These are phyloP conservation scores for Ascocoryne sarcoides DNA, from an alignment of 2,329 filamentous ascomycete genomes.

Conservation along the genomic window DNA sequence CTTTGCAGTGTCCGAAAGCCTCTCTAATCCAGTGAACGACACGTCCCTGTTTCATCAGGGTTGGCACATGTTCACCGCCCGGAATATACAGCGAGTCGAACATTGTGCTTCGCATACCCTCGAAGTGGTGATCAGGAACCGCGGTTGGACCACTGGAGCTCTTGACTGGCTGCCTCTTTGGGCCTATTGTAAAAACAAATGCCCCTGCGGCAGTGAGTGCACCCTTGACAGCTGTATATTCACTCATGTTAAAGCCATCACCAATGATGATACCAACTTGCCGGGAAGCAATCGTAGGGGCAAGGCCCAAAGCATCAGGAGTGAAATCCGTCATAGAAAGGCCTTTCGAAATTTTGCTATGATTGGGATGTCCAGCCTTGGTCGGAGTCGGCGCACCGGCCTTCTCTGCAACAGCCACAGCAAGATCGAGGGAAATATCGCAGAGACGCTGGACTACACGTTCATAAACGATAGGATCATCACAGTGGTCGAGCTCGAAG, in stretches of 20 bases:
- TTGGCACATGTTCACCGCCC: constrained; percentile 55
- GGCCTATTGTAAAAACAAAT: constrained; percentile 63
- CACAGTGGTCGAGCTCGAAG: constrained; percentile 75
- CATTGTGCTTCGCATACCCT: constrained; percentile 71
- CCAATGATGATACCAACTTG: constrained; percentile 68
- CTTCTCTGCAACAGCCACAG: constrained; percentile 58
- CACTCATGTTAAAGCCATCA: constrained; percentile 62
- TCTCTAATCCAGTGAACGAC: constrained; percentile 71
- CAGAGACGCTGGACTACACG: constrained; percentile 58
- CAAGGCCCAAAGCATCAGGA: constrained; percentile 36
- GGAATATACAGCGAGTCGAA: constrained; percentile 75
- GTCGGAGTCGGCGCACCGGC: constrained; percentile 56
- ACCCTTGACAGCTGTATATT: constrained; percentile 56
- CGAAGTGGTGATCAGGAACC: constrained; percentile 67
- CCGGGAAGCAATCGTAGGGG: constrained; percentile 60
- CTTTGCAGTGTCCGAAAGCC: constrained; percentile 73
- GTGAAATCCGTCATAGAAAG: constrained; percentile 62
- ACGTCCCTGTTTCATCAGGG: constrained; percentile 60
- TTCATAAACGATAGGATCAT: constrained; percentile 68
- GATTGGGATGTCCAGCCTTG: constrained; percentile 46
- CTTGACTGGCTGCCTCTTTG: constrained; percentile 56
- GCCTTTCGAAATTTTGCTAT: constrained; percentile 57
- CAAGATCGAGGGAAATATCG: constrained; percentile 64
- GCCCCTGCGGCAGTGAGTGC: constrained; percentile 55
- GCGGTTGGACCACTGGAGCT: constrained; percentile 38